Evolutionary conservation across 129 eudicot genomes (phyloP).

Genomic region (Flaveria bidentis): DNA sequence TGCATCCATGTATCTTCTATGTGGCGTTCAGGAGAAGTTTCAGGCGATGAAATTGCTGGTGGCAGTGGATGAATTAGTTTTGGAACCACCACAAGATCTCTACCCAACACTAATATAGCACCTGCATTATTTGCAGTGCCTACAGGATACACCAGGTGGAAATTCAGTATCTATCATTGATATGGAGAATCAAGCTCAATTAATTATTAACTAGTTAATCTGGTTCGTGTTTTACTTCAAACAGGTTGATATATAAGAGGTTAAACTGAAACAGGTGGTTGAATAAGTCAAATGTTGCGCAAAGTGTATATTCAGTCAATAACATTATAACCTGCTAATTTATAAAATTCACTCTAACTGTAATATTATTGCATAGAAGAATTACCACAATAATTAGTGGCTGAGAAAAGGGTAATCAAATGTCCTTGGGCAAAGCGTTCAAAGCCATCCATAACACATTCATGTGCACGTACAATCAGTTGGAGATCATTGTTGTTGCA

Average conservation of each 20-base stretch:
- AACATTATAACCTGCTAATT: background rate
- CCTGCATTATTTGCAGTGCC: conserved; percentile 17
- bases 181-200: background rate
- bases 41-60: conserved; percentile 91
- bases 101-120: conserved; percentile 18
- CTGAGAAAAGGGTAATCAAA: conserved; percentile 87
- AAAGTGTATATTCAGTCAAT: background rate
- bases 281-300: background rate
- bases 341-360: background rate
- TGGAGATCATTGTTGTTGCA: conserved; percentile 97
- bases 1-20: conserved; percentile 99
- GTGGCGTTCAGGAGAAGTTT: conserved; percentile 89
- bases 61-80: conserved; percentile 98
- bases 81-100: conserved; percentile 99
- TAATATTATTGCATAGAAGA: background rate
- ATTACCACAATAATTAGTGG: conserved; percentile 94
- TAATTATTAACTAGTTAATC: background rate
- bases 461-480: conserved; percentile 91
- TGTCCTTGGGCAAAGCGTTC: conserved; percentile 98
- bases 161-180: background rate
- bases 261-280: background rate
- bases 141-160: background rate
- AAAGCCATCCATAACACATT: conserved; percentile 99
- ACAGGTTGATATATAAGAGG: background rate
- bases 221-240: background rate